These are phyloP conservation scores for Oehlia diaphana DNA, from an alignment of 192 early-diverging fungal species.

Conservation along the genomic window DNA sequence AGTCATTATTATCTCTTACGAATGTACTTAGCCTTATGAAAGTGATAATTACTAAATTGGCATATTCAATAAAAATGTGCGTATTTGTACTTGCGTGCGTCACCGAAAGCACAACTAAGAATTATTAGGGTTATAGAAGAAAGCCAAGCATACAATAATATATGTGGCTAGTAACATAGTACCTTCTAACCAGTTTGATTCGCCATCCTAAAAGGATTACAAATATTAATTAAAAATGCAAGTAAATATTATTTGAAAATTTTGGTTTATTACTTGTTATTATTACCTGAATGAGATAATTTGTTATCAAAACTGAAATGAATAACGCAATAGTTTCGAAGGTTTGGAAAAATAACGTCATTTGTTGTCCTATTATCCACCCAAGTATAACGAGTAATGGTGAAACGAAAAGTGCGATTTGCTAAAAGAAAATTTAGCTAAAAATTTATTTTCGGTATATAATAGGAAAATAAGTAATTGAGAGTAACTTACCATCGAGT, in stretches of 20 bases:
- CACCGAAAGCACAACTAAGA: background rate
- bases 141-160: constrained; percentile 83
- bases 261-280: background rate
- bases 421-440: constrained; percentile 31
- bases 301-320: constrained; percentile 74
- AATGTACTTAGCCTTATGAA: no score
- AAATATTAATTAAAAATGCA: constrained; percentile 28
- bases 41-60: no score
- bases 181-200: constrained; percentile 93
- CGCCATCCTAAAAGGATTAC: constrained; percentile 67
- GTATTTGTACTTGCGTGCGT: no score
- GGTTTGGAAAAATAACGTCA: constrained; percentile 81
- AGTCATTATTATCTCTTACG: no score
- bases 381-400: constrained; percentile 74
- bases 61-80: no score
- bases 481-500: constrained; percentile 53
- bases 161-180: constrained; percentile 79
- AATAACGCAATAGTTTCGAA: constrained; percentile 86
- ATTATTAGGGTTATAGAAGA: constrained; percentile 66
- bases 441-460: background rate
- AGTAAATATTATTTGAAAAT: background rate
- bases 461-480: background rate
- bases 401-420: constrained; percentile 83
- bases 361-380: constrained; percentile 77
- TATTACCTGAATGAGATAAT: constrained; percentile 65